Evolutionary conservation across 2,329 filamentous ascomycete species (phyloP), one percentile per base, ranked within the genome.

Genomic region (Pleoardoris graminearum): DNA sequence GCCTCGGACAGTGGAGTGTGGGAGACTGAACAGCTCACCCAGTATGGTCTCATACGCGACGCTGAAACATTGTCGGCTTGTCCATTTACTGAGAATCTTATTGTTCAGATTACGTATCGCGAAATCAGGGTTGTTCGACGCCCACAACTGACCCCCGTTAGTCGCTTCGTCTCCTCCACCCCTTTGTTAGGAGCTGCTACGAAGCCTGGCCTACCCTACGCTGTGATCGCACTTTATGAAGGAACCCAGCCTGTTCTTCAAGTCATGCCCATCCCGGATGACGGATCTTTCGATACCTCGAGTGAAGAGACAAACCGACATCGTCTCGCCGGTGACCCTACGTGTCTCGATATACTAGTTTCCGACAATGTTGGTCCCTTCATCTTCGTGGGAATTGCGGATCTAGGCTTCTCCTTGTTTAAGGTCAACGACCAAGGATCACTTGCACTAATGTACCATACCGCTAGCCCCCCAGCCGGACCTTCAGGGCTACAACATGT

Each of bases 61-160:
- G 55, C 61, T n/a, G 70, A 71, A 46, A 74, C 71, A 0, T 60
- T 73, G 4, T 59, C 62, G 2, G 68, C 69, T 2, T 69, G 64
- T 29, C 38, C 55, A 4, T 53, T 68, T 32, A 55, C 53, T 5
- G 53, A 63, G 1, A 23, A 52, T 2, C 55, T 61, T 30, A 61
- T 67, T 14, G 50, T 75, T 12, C 72, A 75, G 37, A 60, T 75
- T 16, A 69, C 68, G 2, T 58, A 61, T 6, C 51, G 52, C 8
- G 64, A 67, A 17, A 54, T 63, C 10, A 59, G 63, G 36, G 51
- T 66, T 25, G 50, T 74, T n/a, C 53, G 43, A 11, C 56, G 61
- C 10, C 57, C 66, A 2, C 46, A 43, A 4, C 45, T 71, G 5
- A 32, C 36, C 8, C 52, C 51, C 11, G 57, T 51, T 4, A 60